Percentiles rank a stretch among this genome's conserved stretches.
phyloP scores from a whole-genome alignment of 2,329 filamentous ascomycete species.

The Epichloe gansuensis region DNA sequence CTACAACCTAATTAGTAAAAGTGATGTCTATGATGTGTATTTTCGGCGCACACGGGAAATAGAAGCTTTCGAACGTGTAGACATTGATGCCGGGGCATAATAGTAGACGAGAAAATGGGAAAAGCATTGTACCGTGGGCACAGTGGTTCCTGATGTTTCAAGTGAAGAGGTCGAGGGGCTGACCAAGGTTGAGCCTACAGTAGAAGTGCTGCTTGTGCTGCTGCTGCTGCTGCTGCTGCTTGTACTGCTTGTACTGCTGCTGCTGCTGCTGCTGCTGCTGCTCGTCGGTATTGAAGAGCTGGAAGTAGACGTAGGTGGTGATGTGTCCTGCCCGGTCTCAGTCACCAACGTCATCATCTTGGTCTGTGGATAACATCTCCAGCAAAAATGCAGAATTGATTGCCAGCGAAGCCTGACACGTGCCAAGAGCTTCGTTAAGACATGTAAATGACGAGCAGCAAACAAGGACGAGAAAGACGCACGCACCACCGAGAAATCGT shows the following conservation, averaged over 20 bases:
- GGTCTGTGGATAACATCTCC: conserved; percentile 11
- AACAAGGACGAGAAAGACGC: background rate
- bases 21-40: background rate
- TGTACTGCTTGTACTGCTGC: background rate
- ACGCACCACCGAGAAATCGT: too few relatives aligned
- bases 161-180: background rate
- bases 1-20: background rate
- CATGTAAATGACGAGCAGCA: conserved; percentile 3
- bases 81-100: too few relatives aligned
- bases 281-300: conserved; percentile 14
- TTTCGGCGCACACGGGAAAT: background rate
- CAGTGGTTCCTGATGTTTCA: background rate
- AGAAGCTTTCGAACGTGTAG: background rate
- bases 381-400: conserved; percentile 8
- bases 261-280: conserved; percentile 5
- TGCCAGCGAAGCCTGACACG: conserved; percentile 8
- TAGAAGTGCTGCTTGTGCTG: conserved; percentile 18
- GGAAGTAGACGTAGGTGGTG: conserved; percentile 12
- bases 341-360: conserved; percentile 20
- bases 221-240: background rate
- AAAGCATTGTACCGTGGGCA: background rate
- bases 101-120: background rate
- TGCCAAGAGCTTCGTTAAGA: background rate
- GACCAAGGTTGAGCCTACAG: conserved; percentile 24
- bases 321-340: conserved; percentile 24